These are phyloP conservation scores for Sclerotinia glacialis DNA, from an alignment of 2,329 filamentous ascomycete species.

Conservation along the genomic window DNA sequence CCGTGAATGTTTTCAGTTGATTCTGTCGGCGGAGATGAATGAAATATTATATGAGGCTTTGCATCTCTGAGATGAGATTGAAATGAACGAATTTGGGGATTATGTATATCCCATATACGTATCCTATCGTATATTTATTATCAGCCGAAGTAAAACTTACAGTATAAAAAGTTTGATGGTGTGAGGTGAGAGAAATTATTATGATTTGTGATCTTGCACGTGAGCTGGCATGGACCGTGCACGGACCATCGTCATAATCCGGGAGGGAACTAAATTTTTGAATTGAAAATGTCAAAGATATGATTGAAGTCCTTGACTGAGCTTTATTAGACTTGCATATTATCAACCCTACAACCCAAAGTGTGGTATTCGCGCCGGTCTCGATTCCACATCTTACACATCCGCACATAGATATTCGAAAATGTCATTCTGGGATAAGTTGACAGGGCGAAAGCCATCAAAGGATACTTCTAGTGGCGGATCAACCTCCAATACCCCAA, in stretches of 20 bases:
- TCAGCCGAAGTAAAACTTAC: background rate
- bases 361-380: background rate
- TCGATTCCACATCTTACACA: background rate
- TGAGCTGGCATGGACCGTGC: background rate
- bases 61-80: background rate
- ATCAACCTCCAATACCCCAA: slow-evolving; percentile 26
- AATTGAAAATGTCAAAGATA: slow-evolving; percentile 5
- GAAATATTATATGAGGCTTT: background rate
- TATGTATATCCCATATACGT: background rate
- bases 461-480: slow-evolving; percentile 28
- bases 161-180: slow-evolving; percentile 14
- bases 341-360: background rate
- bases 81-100: background rate
- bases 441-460: slow-evolving; percentile 42
- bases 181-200: slow-evolving; percentile 10
- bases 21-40: background rate
- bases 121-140: background rate
- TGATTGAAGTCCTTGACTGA: slow-evolving; percentile 4
- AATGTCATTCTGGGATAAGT: slow-evolving; percentile 43
- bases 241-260: slow-evolving; percentile 18
- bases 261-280: slow-evolving; percentile 21
- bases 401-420: slow-evolving; percentile 20
- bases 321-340: slow-evolving; percentile 13
- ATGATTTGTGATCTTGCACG: background rate
- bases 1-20: background rate